These are phyloP conservation scores for Paecilomyces sp. DNA, from an alignment of 2,329 filamentous ascomycete genomes.

Conservation along the genomic window DNA sequence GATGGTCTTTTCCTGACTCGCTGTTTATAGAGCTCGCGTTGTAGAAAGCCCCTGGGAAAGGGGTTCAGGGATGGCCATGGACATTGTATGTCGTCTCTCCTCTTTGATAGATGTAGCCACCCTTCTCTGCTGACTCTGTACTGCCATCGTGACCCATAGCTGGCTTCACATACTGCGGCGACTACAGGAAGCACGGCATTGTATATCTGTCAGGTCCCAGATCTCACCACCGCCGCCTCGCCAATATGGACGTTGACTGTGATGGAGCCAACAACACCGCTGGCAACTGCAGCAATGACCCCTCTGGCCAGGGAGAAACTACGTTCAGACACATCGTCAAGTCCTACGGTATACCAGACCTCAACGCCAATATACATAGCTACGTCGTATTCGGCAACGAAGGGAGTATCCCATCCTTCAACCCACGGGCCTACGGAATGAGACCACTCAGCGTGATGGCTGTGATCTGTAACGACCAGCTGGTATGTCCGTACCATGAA, in stretches of 20 bases:
- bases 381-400: conserved; percentile 51
- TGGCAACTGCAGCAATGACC: conserved; percentile 40
- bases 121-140: neutral
- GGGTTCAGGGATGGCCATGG: neutral
- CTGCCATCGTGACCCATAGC: neutral
- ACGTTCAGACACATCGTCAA: conserved; percentile 38
- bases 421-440: conserved; percentile 38
- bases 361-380: conserved; percentile 46
- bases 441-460: conserved; percentile 49
- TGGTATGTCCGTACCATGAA: conserved; percentile 24
- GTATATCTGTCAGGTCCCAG: neutral
- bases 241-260: conserved; percentile 51
- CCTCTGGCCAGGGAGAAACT: conserved; percentile 36
- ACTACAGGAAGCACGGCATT: neutral
- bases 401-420: conserved; percentile 30
- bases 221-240: neutral
- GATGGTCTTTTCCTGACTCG: neutral
- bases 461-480: conserved; percentile 45
- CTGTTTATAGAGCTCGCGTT: neutral
- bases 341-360: conserved; percentile 36
- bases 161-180: neutral
- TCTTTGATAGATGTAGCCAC: neutral
- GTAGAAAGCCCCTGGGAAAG: neutral
- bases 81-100: neutral
- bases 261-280: conserved; percentile 44